Percentiles rank a stretch among this genome's conserved stretches.
Conservation (phyloP, 2,329 filamentous ascomycete genomes). For the Colletotrichum zoysiae region DNA sequence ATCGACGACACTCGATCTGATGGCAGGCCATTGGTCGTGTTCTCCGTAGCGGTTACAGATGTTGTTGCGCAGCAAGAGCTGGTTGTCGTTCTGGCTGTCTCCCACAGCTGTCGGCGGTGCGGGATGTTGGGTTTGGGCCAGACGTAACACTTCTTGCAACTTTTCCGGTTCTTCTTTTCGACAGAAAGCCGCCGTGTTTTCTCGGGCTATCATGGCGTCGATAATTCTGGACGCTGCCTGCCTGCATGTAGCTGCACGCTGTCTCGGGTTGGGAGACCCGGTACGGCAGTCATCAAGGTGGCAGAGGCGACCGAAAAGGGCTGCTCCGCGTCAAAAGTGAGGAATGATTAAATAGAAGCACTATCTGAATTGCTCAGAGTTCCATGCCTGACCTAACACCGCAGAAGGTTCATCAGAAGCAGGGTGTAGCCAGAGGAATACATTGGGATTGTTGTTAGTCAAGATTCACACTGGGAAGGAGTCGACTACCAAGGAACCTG, state of each 20-base stretch:
- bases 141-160: slow-evolving; percentile 25
- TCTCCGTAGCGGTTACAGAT: background rate
- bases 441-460: background rate
- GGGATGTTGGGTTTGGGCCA: background rate
- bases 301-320: slow-evolving; percentile 27
- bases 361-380: background rate
- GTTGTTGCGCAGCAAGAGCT: background rate
- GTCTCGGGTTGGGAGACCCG: slow-evolving; percentile 7
- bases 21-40: slow-evolving; percentile 16
- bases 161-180: slow-evolving; percentile 24
- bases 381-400: background rate
- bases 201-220: slow-evolving; percentile 14
- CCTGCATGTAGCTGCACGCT: background rate
- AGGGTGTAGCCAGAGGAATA: slow-evolving; percentile 23
- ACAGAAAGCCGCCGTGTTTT: slow-evolving; percentile 12
- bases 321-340: slow-evolving; percentile 33
- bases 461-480: too few species aligned
- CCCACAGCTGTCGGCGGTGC: background rate
- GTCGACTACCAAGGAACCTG: background rate
- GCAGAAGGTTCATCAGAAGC: slow-evolving; percentile 19
- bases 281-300: slow-evolving; percentile 9
- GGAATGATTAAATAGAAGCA: background rate
- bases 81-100: background rate
- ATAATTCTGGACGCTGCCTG: slow-evolving; percentile 12
- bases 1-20: slow-evolving; percentile 23